Evolutionary conservation across 2,329 filamentous ascomycete genomes (phyloP).

Genomic region (Colletotrichum shisoi): DNA sequence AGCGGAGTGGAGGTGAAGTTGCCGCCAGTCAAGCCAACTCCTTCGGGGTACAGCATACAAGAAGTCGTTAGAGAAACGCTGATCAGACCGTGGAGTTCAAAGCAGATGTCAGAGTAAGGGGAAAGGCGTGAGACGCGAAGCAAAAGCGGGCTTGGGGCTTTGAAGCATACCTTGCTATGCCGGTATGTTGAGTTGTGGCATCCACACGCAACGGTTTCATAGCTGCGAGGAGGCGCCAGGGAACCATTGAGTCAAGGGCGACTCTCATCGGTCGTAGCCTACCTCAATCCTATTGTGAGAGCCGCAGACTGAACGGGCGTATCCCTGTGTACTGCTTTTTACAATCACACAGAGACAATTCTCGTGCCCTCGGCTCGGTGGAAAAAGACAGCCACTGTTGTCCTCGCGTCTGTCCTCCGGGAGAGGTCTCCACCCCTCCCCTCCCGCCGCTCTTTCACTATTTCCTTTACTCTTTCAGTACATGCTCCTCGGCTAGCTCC

Average conservation of each 20-base stretch:
- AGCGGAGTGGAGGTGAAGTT: neutral
- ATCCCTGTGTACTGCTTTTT: neutral
- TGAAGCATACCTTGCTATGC: slow-evolving; percentile 2
- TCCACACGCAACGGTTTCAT: slow-evolving; percentile 11
- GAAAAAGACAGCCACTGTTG: neutral
- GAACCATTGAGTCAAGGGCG: neutral
- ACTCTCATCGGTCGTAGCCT: neutral
- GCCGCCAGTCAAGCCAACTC: neutral
- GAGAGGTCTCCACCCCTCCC: no score
- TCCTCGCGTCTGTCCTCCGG: neutral
- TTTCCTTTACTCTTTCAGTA: no score
- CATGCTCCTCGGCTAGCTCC: no score
- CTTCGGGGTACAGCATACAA: neutral
- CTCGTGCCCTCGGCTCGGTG: neutral
- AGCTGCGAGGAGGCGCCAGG: slow-evolving; percentile 10
- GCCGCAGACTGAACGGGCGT: neutral
- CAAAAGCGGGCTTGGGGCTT: neutral
- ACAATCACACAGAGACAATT: neutral
- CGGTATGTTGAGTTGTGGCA: neutral
- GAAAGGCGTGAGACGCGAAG: neutral
- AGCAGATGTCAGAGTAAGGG: neutral
- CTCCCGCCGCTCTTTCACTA: neutral
- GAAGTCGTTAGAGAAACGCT: slow-evolving; percentile 7
- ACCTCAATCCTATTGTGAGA: neutral
- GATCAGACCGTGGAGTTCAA: slow-evolving; percentile 3